Evolutionary conservation across 495 filamentous ascomycete genomes (phyloP).

Genomic region (Aspergillus panamensis): DNA sequence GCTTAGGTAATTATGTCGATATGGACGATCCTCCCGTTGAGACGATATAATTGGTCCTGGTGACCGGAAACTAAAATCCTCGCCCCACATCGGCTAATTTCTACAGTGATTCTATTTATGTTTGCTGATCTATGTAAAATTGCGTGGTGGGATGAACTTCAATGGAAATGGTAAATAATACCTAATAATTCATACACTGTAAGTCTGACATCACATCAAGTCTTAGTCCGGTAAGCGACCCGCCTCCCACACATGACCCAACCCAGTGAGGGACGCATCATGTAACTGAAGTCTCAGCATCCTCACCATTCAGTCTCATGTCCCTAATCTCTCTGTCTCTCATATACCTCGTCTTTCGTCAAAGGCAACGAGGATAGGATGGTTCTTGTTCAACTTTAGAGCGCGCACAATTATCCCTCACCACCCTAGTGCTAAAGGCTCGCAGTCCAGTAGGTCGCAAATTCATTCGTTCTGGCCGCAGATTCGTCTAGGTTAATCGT

Average conservation of each 20-base stretch:
- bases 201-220: not conserved
- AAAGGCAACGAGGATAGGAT: slow-evolving; percentile 1
- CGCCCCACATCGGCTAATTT: too few relatives aligned
- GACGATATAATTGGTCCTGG: too few relatives aligned
- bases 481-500: not conserved
- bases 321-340: too few relatives aligned
- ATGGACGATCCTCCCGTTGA: too few relatives aligned
- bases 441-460: too few relatives aligned
- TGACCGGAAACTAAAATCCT: too few relatives aligned
- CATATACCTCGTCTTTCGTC: too few relatives aligned
- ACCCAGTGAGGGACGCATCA: too few relatives aligned
- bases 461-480: not conserved
- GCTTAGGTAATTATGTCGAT: too few relatives aligned
- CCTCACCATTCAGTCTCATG: not conserved
- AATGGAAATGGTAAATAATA: not conserved
- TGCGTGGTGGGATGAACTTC: not conserved
- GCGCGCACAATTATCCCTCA: too few relatives aligned
- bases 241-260: not conserved
- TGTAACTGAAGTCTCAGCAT: not conserved
- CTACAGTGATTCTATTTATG: too few relatives aligned
- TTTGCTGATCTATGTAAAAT: not conserved
- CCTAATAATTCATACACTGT: not conserved
- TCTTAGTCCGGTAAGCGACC: not conserved
- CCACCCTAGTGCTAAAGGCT: too few relatives aligned
- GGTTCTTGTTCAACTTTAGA: not conserved